Conservation (phyloP, 805 yeast species). For the Wickerhamomyces queroliae region DNA sequence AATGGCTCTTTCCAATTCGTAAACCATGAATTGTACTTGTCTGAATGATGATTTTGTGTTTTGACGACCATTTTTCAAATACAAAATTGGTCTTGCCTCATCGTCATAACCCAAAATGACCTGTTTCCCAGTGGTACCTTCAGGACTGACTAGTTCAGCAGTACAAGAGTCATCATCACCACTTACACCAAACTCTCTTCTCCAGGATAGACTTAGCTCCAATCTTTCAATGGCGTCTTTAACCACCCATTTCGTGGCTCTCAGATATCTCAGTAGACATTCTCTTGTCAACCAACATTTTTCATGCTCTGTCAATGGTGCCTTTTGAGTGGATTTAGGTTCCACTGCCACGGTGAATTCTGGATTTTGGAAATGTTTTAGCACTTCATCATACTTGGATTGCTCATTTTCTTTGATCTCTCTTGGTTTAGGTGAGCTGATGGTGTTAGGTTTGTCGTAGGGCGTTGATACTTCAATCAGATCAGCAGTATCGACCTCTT, state of each 20-base stretch:
- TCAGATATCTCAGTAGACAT: conserved; percentile 80
- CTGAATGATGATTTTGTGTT: conserved; percentile 85
- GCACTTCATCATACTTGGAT: conserved; percentile 49
- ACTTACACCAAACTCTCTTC: conserved; percentile 83
- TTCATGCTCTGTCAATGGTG: conserved; percentile 52
- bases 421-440: conserved; percentile 42
- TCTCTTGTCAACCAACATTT: conserved; percentile 92
- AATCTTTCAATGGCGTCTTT: conserved; percentile 69
- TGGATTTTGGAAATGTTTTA: conserved; percentile 52
- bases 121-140: conserved; percentile 90
- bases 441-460: conserved; percentile 45
- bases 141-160: conserved; percentile 49
- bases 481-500: conserved; percentile 12
- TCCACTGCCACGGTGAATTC: conserved; percentile 41
- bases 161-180: conserved; percentile 47
- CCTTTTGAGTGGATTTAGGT: conserved; percentile 6
- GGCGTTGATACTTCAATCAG: conserved; percentile 36
- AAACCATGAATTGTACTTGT: conserved; percentile 95
- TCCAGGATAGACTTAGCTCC: conserved; percentile 79
- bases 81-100: conserved; percentile 86
- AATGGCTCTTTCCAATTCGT: conserved; percentile 84
- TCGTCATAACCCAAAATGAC: conserved; percentile 87
- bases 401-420: conserved; percentile 46
- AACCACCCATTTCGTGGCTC: conserved; percentile 90
- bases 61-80: conserved; percentile 91